Conservation (phyloP, 805 yeast species). For the Metschnikowia lunata region DNA sequence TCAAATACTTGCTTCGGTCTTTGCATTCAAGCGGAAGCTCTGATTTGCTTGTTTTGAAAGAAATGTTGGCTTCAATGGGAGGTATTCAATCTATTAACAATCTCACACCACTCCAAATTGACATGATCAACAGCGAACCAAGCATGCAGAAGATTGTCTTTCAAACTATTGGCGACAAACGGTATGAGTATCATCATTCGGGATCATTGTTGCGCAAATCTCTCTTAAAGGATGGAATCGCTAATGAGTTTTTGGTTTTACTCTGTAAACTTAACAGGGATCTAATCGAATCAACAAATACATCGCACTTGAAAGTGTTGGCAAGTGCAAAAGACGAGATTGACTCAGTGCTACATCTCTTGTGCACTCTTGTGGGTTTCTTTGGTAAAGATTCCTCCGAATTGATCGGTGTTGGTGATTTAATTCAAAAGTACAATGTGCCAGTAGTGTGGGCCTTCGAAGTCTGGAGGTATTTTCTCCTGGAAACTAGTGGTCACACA, state of each 20-base stretch:
- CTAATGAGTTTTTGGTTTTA: conserved; percentile 64
- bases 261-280: conserved; percentile 47
- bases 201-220: conserved; percentile 48
- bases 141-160: conserved; percentile 54
- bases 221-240: conserved; percentile 39
- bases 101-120: conserved; percentile 60
- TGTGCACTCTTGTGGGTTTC: conserved; percentile 52
- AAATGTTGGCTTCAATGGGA: conserved; percentile 66
- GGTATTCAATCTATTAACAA: conserved; percentile 72
- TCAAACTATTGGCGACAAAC: conserved; percentile 52
- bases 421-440: conserved; percentile 42
- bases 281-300: conserved; percentile 27
- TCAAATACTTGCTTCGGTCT: conserved; percentile 57
- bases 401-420: conserved; percentile 40
- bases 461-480: conserved; percentile 60
- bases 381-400: conserved; percentile 33
- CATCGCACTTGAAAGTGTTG: conserved; percentile 62
- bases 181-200: conserved; percentile 45
- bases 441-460: conserved; percentile 68
- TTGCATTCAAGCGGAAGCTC: conserved; percentile 56
- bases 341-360: conserved; percentile 60
- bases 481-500: conserved; percentile 18
- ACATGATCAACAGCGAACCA: conserved; percentile 59
- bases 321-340: conserved; percentile 72
- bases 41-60: conserved; percentile 61